Evolutionary conservation across 306 rosid species (phyloP).

Genomic region (Cucumis cinereus): DNA sequence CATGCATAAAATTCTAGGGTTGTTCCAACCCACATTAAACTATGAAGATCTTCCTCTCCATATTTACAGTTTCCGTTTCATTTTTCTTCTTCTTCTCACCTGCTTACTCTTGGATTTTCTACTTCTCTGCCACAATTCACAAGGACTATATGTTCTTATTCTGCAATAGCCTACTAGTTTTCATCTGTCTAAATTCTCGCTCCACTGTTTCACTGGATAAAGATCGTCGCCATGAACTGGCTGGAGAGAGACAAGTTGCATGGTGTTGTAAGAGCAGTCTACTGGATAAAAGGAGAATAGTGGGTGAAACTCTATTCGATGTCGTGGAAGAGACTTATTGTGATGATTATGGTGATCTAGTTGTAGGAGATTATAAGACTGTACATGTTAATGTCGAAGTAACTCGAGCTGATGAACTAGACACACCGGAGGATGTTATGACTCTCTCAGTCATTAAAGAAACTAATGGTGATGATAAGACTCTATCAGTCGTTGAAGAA

Average conservation of each 20-base stretch:
- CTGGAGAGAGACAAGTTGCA: background rate
- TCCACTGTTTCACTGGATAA: background rate
- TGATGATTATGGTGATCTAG: background rate
- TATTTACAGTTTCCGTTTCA: background rate
- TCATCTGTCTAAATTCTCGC: background rate
- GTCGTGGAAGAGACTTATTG: background rate
- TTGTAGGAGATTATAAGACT: background rate
- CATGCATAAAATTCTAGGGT: background rate
- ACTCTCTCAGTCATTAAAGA: background rate
- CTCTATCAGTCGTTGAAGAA: background rate
- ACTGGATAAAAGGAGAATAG: background rate
- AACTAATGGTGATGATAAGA: background rate
- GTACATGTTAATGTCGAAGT: background rate
- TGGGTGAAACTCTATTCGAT: background rate
- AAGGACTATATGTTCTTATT: conserved; percentile 4
- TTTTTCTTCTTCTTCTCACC: background rate
- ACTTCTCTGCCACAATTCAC: conserved; percentile 2
- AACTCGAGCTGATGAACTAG: background rate
- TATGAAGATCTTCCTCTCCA: background rate
- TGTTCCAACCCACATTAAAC: background rate
- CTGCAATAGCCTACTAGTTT: conserved; percentile 6
- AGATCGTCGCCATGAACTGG: background rate
- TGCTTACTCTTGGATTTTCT: background rate
- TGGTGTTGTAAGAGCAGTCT: background rate
- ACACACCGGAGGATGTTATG: background rate